Percentiles rank a stretch among this genome's conserved stretches.
phyloP scores from a whole-genome alignment of 495 filamentous ascomycete genomes.

The Talaromyces stipitatus region DNA sequence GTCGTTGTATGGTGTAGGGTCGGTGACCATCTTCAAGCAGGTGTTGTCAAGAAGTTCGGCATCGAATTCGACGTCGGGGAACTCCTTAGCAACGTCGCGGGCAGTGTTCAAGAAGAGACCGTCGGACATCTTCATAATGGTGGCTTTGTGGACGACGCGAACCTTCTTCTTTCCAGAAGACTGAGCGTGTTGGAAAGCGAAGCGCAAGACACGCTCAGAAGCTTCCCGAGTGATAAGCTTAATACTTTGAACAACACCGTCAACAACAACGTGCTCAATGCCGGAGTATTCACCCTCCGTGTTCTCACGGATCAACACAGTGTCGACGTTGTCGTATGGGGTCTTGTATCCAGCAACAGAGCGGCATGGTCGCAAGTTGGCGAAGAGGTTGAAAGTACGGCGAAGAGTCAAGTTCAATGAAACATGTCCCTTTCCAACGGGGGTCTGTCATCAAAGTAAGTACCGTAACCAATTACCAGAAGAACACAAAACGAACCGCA shows the following conservation, averaged over 20 bases:
- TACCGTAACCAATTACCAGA: background rate
- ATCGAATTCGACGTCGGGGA: constrained; percentile 89
- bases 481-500: constrained; percentile 55
- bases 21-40: constrained; percentile 94
- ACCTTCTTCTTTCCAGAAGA: constrained; percentile 91
- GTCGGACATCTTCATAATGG: constrained; percentile 99
- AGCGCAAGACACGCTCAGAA: constrained; percentile 87
- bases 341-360: constrained; percentile 97
- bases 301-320: constrained; percentile 97
- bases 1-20: constrained; percentile 93
- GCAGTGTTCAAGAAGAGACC: constrained; percentile 91
- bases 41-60: constrained; percentile 97
- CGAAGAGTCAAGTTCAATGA: constrained; percentile 98
- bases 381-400: constrained; percentile 98
- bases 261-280: constrained; percentile 97
- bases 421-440: constrained; percentile 96
- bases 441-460: constrained; percentile 53
- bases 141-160: constrained; percentile 96
- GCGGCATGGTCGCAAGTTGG: constrained; percentile 95
- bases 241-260: constrained; percentile 97
- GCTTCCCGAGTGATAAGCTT: constrained; percentile 96
- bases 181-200: constrained; percentile 95
- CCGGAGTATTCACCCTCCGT: constrained; percentile 99
- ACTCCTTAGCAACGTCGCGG: constrained; percentile 80
- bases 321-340: constrained; percentile 96